phyloP scores from a whole-genome alignment of 1,284 basidiomycete genomes.

The Fomitopsis palustris region DNA sequence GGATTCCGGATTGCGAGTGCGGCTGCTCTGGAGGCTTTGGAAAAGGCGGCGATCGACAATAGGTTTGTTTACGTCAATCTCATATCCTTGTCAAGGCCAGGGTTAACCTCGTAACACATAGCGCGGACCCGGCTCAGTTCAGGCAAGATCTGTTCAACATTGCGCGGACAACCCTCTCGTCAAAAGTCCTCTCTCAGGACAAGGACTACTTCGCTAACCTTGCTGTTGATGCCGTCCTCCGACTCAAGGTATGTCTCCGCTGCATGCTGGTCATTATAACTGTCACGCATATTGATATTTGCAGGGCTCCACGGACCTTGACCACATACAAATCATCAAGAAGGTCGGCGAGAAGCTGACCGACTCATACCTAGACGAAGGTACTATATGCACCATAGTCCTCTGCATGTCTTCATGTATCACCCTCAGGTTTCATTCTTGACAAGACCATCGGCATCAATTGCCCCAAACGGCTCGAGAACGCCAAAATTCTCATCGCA shows the following conservation, averaged over 20 bases:
- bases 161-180: slow-evolving; percentile 92
- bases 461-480: slow-evolving; percentile 92
- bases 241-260: slow-evolving; percentile 66
- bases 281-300: neutral
- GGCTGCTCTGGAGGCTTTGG: slow-evolving; percentile 84
- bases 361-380: slow-evolving; percentile 98
- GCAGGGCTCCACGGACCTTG: slow-evolving; percentile 92
- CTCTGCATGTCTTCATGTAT: neutral
- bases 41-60: slow-evolving; percentile 81
- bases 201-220: slow-evolving; percentile 99
- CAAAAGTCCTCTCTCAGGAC: slow-evolving; percentile 96
- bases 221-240: slow-evolving; percentile 94
- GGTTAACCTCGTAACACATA: slow-evolving; percentile 27
- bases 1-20: slow-evolving; percentile 92
- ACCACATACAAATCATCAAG: slow-evolving; percentile 99
- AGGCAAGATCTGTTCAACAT: slow-evolving; percentile 94
- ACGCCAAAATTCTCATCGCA: slow-evolving; percentile 95
- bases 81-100: slow-evolving; percentile 1
- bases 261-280: neutral
- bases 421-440: slow-evolving; percentile 83
- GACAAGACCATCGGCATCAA: slow-evolving; percentile 96
- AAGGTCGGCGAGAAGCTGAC: slow-evolving; percentile 98
- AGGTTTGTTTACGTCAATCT: slow-evolving; percentile 46
- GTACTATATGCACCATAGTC: slow-evolving; percentile 33
- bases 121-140: slow-evolving; percentile 74